Evolutionary conservation across 164 flowering plant species (phyloP).

Genomic region (Stephania japonica): DNA sequence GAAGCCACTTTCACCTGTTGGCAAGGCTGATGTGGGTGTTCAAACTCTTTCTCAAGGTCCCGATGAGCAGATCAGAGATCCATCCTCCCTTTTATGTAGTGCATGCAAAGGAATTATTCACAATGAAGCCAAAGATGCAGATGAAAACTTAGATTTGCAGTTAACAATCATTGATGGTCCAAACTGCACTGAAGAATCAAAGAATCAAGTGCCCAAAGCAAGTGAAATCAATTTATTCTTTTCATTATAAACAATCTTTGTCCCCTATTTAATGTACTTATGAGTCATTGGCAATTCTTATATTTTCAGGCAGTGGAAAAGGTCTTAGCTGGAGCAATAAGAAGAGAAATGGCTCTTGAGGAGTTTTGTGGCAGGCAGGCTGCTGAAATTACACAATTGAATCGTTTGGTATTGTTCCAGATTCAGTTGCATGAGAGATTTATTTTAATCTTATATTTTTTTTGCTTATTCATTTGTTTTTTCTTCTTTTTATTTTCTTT

Average conservation of each 20-base stretch:
- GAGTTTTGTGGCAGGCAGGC: conserved; percentile 74
- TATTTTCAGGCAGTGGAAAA: conserved; percentile 79
- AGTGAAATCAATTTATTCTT: conserved; percentile 10
- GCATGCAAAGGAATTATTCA: conserved; percentile 44
- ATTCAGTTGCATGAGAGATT: neutral
- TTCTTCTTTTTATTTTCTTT: neutral
- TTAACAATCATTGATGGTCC: conserved; percentile 49
- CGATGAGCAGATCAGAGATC: conserved; percentile 24
- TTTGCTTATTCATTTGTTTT: neutral
- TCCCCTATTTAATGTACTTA: neutral
- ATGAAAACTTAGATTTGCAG: conserved; percentile 44
- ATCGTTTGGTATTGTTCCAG: conserved; percentile 64
- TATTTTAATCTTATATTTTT: conserved; percentile 2
- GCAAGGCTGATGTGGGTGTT: conserved; percentile 73
- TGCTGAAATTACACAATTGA: conserved; percentile 76
- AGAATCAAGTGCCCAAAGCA: conserved; percentile 78
- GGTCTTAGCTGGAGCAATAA: conserved; percentile 90
- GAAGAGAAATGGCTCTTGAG: conserved; percentile 97
- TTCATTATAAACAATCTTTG: neutral
- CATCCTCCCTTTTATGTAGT: conserved; percentile 38
- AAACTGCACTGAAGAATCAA: conserved; percentile 35
- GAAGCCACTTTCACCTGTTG: conserved; percentile 34
- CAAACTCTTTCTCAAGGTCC: conserved; percentile 48
- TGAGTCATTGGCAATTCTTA: neutral
- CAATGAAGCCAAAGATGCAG: conserved; percentile 30